Evolutionary conservation across 2,329 filamentous ascomycete species (phyloP).

Genomic region (Fusarium vanettenii): DNA sequence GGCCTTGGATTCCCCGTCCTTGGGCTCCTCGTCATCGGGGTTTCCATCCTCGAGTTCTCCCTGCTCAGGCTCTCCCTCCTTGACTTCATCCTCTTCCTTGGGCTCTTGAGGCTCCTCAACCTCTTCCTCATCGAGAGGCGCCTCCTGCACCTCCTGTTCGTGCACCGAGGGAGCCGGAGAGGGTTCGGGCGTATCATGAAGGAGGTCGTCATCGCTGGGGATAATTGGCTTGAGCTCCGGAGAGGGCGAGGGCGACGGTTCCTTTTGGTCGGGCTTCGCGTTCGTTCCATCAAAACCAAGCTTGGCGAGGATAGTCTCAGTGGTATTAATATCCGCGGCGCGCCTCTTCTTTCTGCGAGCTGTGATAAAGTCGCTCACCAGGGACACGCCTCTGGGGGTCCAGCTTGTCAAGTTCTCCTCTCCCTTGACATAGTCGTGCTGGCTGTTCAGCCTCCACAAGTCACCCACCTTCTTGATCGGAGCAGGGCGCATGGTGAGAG

Average conservation of each 20-base stretch:
- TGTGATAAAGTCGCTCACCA: slow-evolving; percentile 88
- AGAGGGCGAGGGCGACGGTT: slow-evolving; percentile 51
- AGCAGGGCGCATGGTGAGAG: slow-evolving; percentile 84
- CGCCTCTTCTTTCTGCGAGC: slow-evolving; percentile 79
- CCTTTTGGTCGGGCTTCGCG: slow-evolving; percentile 46
- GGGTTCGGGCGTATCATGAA: slow-evolving; percentile 67
- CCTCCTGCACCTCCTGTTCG: slow-evolving; percentile 38
- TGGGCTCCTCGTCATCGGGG: neutral
- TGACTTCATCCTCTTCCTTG: slow-evolving; percentile 24
- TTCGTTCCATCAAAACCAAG: slow-evolving; percentile 62
- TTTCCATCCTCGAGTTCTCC: neutral
- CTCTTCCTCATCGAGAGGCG: neutral
- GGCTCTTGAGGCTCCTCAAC: neutral
- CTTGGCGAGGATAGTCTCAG: slow-evolving; percentile 73
- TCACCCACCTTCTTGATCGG: slow-evolving; percentile 93
- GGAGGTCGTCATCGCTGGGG: slow-evolving; percentile 66
- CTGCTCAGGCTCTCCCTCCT: slow-evolving; percentile 11
- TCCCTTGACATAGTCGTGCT: slow-evolving; percentile 95
- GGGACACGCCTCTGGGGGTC: slow-evolving; percentile 88
- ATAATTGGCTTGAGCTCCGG: slow-evolving; percentile 55
- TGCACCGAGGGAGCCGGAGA: slow-evolving; percentile 57
- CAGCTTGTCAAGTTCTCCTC: slow-evolving; percentile 88
- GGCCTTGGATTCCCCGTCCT: slow-evolving; percentile 12
- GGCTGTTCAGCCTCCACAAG: slow-evolving; percentile 95
- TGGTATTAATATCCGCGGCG: slow-evolving; percentile 82